Conservation (phyloP, 257 asterid species). For the Solanum virginianum region DNA sequence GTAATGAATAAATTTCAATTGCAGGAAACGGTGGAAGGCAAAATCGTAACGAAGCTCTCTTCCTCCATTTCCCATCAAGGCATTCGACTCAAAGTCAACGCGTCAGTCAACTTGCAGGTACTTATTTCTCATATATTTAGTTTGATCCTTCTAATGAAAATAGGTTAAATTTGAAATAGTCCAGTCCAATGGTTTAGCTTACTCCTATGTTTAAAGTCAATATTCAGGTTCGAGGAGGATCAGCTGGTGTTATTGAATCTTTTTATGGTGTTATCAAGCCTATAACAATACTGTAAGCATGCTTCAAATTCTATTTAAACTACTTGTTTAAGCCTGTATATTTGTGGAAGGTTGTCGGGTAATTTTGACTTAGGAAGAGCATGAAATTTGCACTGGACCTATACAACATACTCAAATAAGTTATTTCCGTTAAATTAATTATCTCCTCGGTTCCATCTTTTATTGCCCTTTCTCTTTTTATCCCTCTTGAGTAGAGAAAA, state of each 20-base stretch:
- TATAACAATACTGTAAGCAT: constrained; percentile 48
- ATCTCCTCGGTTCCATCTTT: not conserved
- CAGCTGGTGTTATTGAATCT: constrained; percentile 83
- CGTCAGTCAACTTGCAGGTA: constrained; percentile 76
- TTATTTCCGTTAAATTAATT: not conserved
- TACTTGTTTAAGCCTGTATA: not conserved
- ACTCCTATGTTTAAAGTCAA: not conserved
- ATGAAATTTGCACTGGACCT: not conserved
- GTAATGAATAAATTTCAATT: not conserved
- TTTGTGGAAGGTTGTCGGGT: not conserved
- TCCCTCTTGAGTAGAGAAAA: not conserved
- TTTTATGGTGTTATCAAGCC: constrained; percentile 77
- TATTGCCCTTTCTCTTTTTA: not conserved
- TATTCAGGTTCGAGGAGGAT: constrained; percentile 79
- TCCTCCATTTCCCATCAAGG: constrained; percentile 60
- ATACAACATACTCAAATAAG: not conserved
- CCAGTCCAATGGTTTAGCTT: not conserved
- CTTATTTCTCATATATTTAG: not conserved
- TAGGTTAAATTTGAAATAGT: not conserved
- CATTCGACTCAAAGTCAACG: constrained; percentile 57
- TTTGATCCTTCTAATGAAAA: not conserved
- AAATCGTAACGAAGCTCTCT: constrained; percentile 31
- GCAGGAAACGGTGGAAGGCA: constrained; percentile 62
- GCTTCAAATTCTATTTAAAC: not conserved
- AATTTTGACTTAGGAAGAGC: not conserved